phyloP scores from a whole-genome alignment of 345 rosid species.

The Gossypium bickii region DNA sequence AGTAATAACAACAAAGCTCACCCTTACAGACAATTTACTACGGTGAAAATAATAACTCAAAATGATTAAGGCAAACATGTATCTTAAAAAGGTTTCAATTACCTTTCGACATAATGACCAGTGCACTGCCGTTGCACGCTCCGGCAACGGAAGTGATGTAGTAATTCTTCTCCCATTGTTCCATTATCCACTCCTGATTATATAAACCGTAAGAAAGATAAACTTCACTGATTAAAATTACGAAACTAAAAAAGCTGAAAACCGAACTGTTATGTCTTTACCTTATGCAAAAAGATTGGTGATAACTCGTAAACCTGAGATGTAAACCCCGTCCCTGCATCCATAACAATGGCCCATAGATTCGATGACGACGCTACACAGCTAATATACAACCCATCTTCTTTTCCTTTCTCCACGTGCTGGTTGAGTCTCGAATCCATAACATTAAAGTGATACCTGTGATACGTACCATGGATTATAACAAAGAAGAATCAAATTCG shows the following conservation, averaged over 20 bases:
- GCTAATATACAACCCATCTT: conserved; percentile 63
- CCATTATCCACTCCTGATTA: conserved; percentile 96
- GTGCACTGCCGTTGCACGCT: conserved; percentile 69
- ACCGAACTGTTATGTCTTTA: conserved; percentile 9
- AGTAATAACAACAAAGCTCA: background rate
- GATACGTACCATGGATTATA: background rate
- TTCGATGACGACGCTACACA: conserved; percentile 51
- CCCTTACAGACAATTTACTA: background rate
- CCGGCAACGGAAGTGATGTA: conserved; percentile 89
- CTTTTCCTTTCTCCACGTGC: conserved; percentile 59
- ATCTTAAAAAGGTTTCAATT: background rate
- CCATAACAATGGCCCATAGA: conserved; percentile 72
- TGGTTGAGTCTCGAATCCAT: conserved; percentile 50
- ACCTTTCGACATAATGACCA: conserved; percentile 98
- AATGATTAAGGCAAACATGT: background rate
- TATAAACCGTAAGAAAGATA: background rate
- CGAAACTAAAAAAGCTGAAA: background rate
- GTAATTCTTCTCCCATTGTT: conserved; percentile 91
- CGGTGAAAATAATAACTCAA: conserved; percentile 5
- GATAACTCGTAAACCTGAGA: conserved; percentile 63
- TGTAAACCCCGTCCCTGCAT: conserved; percentile 52
- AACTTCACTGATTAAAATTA: background rate
- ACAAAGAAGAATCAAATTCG: background rate
- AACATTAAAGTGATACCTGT: conserved; percentile 69
- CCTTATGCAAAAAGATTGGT: conserved; percentile 54